Conservation (phyloP, 371 early-diverging fungal species). For the Syncephalastrum sp. region DNA sequence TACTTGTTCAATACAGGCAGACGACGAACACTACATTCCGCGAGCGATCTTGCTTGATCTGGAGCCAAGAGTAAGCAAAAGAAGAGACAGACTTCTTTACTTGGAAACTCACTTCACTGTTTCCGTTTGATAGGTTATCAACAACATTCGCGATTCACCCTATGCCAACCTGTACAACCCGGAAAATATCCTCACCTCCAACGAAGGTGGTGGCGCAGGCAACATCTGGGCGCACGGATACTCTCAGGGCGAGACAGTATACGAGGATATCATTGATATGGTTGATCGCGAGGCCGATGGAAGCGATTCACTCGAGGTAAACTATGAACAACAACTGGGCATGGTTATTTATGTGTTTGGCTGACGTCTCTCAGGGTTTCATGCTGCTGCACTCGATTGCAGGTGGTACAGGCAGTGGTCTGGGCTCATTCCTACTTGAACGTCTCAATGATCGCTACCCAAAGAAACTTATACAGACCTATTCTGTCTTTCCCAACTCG, state of each 20-base stretch:
- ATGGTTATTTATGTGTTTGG: background rate
- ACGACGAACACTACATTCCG: conserved; percentile 94
- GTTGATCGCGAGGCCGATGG: conserved; percentile 95
- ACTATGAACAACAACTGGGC: background rate
- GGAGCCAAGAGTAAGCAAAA: conserved; percentile 82
- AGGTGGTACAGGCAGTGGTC: conserved; percentile 97
- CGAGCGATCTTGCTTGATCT: conserved; percentile 89
- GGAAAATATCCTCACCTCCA: conserved; percentile 86
- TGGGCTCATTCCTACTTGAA: conserved; percentile 91
- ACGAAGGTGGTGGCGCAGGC: conserved; percentile 96
- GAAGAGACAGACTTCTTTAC: background rate
- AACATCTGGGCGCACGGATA: conserved; percentile 96
- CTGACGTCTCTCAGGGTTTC: conserved; percentile 58
- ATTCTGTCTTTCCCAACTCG: conserved; percentile 99
- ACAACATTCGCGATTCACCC: conserved; percentile 66
- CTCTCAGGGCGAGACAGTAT: conserved; percentile 71
- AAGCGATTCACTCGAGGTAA: conserved; percentile 84
- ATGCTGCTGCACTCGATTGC: conserved; percentile 93
- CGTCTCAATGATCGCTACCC: conserved; percentile 93
- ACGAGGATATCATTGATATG: conserved; percentile 90
- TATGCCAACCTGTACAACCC: conserved; percentile 87
- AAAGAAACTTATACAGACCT: conserved; percentile 97
- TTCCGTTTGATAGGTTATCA: conserved; percentile 57
- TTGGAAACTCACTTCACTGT: conserved; percentile 1
- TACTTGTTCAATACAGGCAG: conserved; percentile 58